Evolutionary conservation across 371 early-diverging fungal genomes (phyloP).

Genomic region (Mortierella sp.): DNA sequence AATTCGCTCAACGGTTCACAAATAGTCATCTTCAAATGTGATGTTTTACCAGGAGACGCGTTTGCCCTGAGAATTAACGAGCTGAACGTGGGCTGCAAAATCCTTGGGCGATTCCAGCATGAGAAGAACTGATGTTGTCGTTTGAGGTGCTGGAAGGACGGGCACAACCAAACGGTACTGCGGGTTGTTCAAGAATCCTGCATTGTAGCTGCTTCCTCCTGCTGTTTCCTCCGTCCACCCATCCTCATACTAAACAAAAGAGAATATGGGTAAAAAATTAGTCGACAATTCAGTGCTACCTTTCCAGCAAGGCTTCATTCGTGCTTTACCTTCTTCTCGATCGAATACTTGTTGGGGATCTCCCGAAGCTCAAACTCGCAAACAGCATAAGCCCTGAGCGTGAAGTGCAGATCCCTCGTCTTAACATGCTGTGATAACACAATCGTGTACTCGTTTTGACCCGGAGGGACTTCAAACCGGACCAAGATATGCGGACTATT

Average conservation of each 20-base stretch:
- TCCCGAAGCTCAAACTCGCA: constrained; percentile 76
- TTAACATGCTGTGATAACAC: constrained; percentile 89
- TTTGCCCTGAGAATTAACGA: constrained; percentile 80
- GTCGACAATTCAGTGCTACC: neutral
- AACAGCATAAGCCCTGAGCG: constrained; percentile 78
- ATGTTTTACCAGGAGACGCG: constrained; percentile 69
- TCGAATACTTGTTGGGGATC: constrained; percentile 74
- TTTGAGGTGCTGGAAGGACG: constrained; percentile 40
- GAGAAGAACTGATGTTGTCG: constrained; percentile 55
- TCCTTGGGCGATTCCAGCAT: constrained; percentile 79
- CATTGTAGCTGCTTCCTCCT: constrained; percentile 82
- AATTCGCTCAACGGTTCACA: too few relatives aligned
- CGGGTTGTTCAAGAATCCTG: constrained; percentile 84
- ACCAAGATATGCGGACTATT: constrained; percentile 89
- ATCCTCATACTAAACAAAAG: constrained; percentile 38
- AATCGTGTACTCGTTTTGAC: constrained; percentile 76
- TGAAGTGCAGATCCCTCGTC: constrained; percentile 77
- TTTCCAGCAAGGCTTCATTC: too few relatives aligned
- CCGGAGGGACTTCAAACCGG: constrained; percentile 78
- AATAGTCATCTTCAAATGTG: too few relatives aligned
- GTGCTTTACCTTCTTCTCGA: constrained; percentile 68
- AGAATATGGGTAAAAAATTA: neutral
- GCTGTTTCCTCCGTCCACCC: constrained; percentile 87
- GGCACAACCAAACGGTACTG: constrained; percentile 79
- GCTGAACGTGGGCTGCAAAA: constrained; percentile 77